phyloP scores from a whole-genome alignment of 2,329 filamentous ascomycete genomes.

The Exophiala phaeomuriformis region DNA sequence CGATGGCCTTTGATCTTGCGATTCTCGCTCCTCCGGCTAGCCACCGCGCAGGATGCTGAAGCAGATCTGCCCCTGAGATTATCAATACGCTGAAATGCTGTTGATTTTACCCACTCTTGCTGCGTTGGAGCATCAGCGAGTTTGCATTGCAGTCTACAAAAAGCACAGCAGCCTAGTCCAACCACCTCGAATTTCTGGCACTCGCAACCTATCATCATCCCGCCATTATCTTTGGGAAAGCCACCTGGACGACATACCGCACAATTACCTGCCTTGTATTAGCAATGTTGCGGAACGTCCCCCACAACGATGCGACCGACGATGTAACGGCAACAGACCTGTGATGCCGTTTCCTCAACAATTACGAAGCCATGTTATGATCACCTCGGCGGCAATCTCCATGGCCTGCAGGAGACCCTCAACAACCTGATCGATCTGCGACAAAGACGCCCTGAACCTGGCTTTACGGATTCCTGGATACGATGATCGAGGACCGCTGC shows the following conservation, averaged over 20 bases:
- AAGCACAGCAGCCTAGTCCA: constrained; percentile 10
- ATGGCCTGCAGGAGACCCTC: too few species aligned
- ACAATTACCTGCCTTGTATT: too few species aligned
- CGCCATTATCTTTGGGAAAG: too few species aligned
- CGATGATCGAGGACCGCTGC: not conserved
- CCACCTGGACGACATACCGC: too few species aligned
- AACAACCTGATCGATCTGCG: too few species aligned
- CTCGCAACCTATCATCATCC: too few species aligned
- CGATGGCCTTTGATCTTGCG: constrained; percentile 15
- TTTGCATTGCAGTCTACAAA: constrained; percentile 7
- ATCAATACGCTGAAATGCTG: constrained; percentile 19
- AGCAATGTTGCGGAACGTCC: too few species aligned
- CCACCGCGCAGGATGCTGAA: constrained; percentile 16
- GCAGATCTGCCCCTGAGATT: constrained; percentile 19
- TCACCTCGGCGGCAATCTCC: not conserved
- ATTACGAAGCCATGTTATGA: not conserved
- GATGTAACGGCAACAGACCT: too few species aligned
- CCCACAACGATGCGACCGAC: too few species aligned
- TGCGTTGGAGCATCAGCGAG: constrained; percentile 22
- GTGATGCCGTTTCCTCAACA: too few species aligned
- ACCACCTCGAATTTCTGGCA: not conserved
- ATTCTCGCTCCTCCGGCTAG: constrained; percentile 17
- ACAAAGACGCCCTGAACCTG: too few species aligned
- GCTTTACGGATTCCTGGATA: not conserved
- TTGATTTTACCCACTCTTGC: constrained; percentile 9